Base-by-base conservation (phyloP, 345 rosid genomes). In the Trapa incisa region DNA sequence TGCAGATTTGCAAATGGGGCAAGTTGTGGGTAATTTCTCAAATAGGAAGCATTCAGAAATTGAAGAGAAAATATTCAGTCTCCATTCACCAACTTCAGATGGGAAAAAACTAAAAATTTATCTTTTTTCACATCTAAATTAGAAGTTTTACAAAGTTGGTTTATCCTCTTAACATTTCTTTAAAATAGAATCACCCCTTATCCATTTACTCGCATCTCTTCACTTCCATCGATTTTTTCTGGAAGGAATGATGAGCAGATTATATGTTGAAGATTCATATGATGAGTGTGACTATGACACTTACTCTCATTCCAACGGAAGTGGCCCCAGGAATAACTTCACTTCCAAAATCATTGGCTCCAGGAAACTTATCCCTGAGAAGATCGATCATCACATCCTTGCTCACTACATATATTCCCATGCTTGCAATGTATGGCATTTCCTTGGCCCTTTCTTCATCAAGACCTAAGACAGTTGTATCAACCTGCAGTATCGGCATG, bases 301-400 rank as follows among this genome's bases (percentile, higher is more conserved):
- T 65, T 81, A 92, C 98, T 73, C 98, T 88, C 85, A 84, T 45
- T 43, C 98, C 98, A 52, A 89, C 70, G 16, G 91, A 83, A 68
- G 98, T 93, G 53, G 98, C 98, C 67, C 98, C 97, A 7, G 98
- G 98, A 76, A 93, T 93, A 61, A 93, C 92, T 85, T 93, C 98
- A 77, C 98, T 93, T 62, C 97, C 98, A 17, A 93, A 93, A 83
- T 93, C 98, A 79, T 93, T 93, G 74, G 98, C 98, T 69, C 92
- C 94, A 8, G 98, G 98, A 75, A 93, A 93, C 87, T 75, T 86
- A 13, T 93, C 94, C 37, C 88, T 74, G 35, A 93, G 92, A 66
- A 93, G 89, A 73, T 89, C 81, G 54, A 93, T 67, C 98, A 93
- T 93, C 60, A 84, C 98, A 77, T 88, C 73, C 78, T 93, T 93